Evolutionary conservation across 345 rosid species (phyloP).

Genomic region (Syzygium aqueum): DNA sequence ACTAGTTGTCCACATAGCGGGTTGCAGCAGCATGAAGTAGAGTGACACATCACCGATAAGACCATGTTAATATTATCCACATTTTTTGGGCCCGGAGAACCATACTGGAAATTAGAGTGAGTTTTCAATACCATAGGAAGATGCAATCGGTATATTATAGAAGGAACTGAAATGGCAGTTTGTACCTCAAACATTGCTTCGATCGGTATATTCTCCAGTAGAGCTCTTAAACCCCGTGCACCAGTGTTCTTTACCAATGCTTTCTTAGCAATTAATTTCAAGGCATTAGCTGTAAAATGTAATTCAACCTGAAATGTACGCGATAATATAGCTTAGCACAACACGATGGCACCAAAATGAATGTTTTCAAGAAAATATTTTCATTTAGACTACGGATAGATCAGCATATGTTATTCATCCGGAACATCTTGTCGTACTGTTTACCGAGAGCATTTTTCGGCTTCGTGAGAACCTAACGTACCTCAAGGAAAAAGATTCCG

Average conservation of each 20-base stretch:
- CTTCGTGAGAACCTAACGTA: slow-evolving; percentile 59
- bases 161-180: not conserved
- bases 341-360: not conserved
- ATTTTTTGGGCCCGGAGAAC: not conserved
- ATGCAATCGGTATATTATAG: not conserved
- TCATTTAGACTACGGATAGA: not conserved
- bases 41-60: not conserved
- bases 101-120: not conserved
- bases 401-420: slow-evolving; percentile 70
- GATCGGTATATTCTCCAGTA: slow-evolving; percentile 76
- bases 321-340: not conserved
- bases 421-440: slow-evolving; percentile 84
- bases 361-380: not conserved
- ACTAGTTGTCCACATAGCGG: not conserved
- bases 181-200: slow-evolving; percentile 97
- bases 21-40: not conserved
- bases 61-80: not conserved
- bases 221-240: slow-evolving; percentile 83
- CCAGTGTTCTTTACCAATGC: slow-evolving; percentile 87
- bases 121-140: not conserved
- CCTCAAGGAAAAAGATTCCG: not conserved
- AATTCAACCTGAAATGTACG: slow-evolving; percentile 54
- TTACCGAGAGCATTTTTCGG: slow-evolving; percentile 90
- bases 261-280: slow-evolving; percentile 72
- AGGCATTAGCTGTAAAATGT: slow-evolving; percentile 62